Conservation (phyloP, 768 basidiomycete genomes). For the Tephrocybe sp. region DNA sequence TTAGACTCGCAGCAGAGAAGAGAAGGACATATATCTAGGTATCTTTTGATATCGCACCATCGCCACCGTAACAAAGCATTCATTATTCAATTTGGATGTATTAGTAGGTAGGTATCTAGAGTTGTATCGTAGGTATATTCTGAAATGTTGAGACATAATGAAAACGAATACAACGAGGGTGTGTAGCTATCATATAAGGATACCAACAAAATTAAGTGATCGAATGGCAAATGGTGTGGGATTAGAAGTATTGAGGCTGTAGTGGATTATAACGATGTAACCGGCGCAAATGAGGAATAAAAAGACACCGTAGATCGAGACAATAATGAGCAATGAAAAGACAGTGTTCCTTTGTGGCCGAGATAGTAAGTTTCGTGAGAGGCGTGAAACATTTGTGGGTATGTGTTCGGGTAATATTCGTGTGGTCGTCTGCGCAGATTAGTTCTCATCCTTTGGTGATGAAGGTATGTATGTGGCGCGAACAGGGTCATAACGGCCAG, state of each 20-base stretch:
- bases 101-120: constrained; percentile 8
- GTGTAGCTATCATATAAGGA: background rate
- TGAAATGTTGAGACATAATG: background rate
- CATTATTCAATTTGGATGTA: background rate
- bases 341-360: constrained; percentile 11
- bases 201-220: background rate
- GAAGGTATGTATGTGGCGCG: constrained; percentile 43
- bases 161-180: constrained; percentile 5
- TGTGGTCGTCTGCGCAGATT: background rate
- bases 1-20: constrained; percentile 48
- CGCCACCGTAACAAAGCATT: background rate
- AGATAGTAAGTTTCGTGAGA: constrained; percentile 17
- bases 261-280: constrained; percentile 10
- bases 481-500: constrained; percentile 53
- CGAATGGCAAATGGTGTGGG: background rate
- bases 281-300: background rate
- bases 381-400: constrained; percentile 14
- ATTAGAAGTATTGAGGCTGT: constrained; percentile 2
- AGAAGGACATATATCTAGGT: constrained; percentile 12
- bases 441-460: constrained; percentile 10
- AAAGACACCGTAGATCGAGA: constrained; percentile 7
- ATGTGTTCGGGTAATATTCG: background rate
- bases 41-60: background rate
- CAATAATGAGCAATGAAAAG: constrained; percentile 10
- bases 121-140: constrained; percentile 1